Evolutionary conservation across 2,329 filamentous ascomycete species (phyloP).

Genomic region (Curvularia lunata): DNA sequence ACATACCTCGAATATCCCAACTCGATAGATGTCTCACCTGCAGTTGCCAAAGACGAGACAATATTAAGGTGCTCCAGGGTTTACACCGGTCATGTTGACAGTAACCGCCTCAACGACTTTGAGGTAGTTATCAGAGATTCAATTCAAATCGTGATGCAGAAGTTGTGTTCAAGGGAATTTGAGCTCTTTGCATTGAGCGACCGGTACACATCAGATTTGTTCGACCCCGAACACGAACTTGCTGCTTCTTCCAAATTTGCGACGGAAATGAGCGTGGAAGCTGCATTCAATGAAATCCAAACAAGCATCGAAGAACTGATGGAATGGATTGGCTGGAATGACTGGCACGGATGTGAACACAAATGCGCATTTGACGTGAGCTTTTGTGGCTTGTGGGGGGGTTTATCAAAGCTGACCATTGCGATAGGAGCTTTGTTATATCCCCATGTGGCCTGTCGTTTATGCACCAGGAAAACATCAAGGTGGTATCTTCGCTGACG

Average conservation of each 20-base stretch:
- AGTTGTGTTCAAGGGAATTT: not conserved
- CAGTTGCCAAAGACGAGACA: not conserved
- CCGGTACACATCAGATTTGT: not conserved
- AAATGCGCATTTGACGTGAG: not conserved
- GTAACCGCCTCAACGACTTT: not conserved
- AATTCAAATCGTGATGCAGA: not conserved
- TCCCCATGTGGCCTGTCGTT: not conserved
- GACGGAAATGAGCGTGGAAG: not conserved
- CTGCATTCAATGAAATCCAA: not conserved
- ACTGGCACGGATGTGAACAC: not conserved
- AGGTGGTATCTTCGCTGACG: not conserved
- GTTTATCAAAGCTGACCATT: not conserved
- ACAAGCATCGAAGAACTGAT: not conserved
- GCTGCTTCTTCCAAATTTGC: not conserved
- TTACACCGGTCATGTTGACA: not conserved
- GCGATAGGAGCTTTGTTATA: not conserved
- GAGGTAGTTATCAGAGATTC: not conserved
- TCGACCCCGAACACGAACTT: not conserved
- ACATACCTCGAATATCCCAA: not conserved
- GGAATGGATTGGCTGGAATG: not conserved
- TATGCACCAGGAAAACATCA: not conserved
- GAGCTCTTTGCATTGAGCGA: not conserved
- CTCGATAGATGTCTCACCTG: not conserved
- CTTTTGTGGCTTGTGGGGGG: not conserved
- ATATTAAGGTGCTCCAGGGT: not conserved